Evolutionary conservation across 345 rosid species (phyloP).

Genomic region (Firmiana major): DNA sequence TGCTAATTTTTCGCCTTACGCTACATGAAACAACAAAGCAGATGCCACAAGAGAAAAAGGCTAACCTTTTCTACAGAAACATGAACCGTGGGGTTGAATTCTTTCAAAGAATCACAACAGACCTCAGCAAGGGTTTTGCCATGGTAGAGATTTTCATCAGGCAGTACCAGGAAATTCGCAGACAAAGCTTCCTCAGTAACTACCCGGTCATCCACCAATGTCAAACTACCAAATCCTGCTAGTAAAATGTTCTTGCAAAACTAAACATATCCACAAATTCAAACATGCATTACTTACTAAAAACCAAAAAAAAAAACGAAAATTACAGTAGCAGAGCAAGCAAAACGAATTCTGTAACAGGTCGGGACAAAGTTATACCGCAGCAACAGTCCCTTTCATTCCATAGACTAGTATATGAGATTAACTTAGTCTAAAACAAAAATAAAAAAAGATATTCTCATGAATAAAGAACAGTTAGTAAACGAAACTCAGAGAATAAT

Average conservation of each 20-base stretch:
- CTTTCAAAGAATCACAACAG: slow-evolving; percentile 76
- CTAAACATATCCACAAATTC: slow-evolving; percentile 34
- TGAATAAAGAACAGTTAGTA: not conserved
- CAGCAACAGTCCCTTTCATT: slow-evolving; percentile 77
- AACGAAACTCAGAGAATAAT: not conserved
- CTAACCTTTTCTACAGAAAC: slow-evolving; percentile 76
- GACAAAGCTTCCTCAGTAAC: slow-evolving; percentile 56
- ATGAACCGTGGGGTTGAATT: slow-evolving; percentile 89
- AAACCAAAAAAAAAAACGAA: not conserved
- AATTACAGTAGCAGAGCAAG: not conserved
- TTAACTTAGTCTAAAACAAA: slow-evolving; percentile 58
- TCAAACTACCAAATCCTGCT: slow-evolving; percentile 91
- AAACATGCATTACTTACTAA: not conserved
- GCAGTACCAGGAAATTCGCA: slow-evolving; percentile 75
- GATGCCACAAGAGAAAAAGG: not conserved
- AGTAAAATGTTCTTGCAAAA: slow-evolving; percentile 95
- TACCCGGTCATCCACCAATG: slow-evolving; percentile 69
- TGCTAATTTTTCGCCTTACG: not conserved
- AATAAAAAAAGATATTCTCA: not conserved
- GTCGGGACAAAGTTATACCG: slow-evolving; percentile 37
- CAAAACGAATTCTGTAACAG: not conserved
- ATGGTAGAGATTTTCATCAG: slow-evolving; percentile 42
- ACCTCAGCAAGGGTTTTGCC: slow-evolving; percentile 82
- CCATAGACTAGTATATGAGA: slow-evolving; percentile 79
- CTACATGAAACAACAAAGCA: not conserved